Percentiles rank a stretch among this genome's conserved stretches.
Evolutionary conservation across 768 basidiomycete genomes (phyloP).

Genomic region (Termitomyces sp.): DNA sequence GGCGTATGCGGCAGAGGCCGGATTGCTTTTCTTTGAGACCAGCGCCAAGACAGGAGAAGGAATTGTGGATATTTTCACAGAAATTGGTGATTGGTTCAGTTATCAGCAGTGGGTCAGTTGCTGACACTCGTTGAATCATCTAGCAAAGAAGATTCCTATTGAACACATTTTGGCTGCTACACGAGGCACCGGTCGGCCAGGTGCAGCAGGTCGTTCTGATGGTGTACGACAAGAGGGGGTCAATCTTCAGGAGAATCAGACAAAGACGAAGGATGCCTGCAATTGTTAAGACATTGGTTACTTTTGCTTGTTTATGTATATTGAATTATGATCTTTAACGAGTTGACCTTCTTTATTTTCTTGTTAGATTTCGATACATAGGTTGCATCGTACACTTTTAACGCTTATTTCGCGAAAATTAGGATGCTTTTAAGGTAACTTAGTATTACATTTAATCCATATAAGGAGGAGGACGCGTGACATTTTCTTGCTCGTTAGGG

Average conservation of each 20-base stretch:
- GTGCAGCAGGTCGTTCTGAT: slow-evolving; percentile 53
- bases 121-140: slow-evolving; percentile 2
- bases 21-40: slow-evolving; percentile 94
- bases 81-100: slow-evolving; percentile 72
- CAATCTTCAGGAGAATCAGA: slow-evolving; percentile 65
- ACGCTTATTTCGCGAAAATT: slow-evolving; percentile 8
- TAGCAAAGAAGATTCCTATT: slow-evolving; percentile 71
- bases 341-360: slow-evolving; percentile 9
- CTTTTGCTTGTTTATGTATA: slow-evolving; percentile 20
- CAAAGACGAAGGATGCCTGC: slow-evolving; percentile 74
- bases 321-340: slow-evolving; percentile 25
- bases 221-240: slow-evolving; percentile 57
- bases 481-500: slow-evolving; percentile 50
- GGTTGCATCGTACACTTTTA: not conserved
- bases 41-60: slow-evolving; percentile 97
- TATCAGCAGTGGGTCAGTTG: not conserved
- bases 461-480: slow-evolving; percentile 61
- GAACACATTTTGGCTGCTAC: slow-evolving; percentile 91
- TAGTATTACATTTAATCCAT: slow-evolving; percentile 40
- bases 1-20: slow-evolving; percentile 94
- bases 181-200: slow-evolving; percentile 66
- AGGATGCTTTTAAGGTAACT: slow-evolving; percentile 1
- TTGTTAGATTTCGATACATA: slow-evolving; percentile 12
- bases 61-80: slow-evolving; percentile 94
- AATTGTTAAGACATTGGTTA: slow-evolving; percentile 57